Evolutionary conservation across 2,329 filamentous ascomycete species (phyloP).

Genomic region (Fusarium keratoplasticum): DNA sequence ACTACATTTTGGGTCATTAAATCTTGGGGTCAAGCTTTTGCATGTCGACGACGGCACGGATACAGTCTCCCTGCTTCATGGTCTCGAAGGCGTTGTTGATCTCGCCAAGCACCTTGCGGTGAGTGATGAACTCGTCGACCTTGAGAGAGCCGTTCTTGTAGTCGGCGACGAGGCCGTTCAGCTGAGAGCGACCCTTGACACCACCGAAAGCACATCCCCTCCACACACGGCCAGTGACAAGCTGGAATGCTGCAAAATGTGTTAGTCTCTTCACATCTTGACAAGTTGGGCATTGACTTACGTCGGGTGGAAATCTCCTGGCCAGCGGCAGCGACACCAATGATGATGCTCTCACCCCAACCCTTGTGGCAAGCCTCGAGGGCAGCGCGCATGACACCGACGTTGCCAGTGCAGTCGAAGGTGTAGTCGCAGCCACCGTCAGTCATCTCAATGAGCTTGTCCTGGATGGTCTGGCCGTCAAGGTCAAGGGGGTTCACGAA

Average conservation of each 20-base stretch:
- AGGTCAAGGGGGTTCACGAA: constrained; percentile 94
- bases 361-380: constrained; percentile 99
- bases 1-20: constrained; percentile 42
- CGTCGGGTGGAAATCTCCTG: constrained; percentile 95
- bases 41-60: constrained; percentile 89
- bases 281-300: constrained; percentile 62
- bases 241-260: constrained; percentile 82
- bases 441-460: constrained; percentile 96
- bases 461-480: constrained; percentile 83
- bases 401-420: constrained; percentile 98
- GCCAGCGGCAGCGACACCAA: constrained; percentile 94
- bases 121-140: constrained; percentile 99
- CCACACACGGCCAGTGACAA: constrained; percentile 98
- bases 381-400: constrained; percentile 93
- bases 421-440: constrained; percentile 99
- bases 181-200: constrained; percentile 95
- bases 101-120: constrained; percentile 82
- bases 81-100: constrained; percentile 93
- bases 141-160: constrained; percentile 92
- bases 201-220: constrained; percentile 98
- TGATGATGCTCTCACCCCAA: constrained; percentile 98
- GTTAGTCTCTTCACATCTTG: constrained; percentile 32
- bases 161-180: constrained; percentile 87
- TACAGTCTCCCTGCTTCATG: constrained; percentile 98
- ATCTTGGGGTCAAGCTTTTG: constrained; percentile 46